Conservation (phyloP, 108 stramenopile genomes). For the Fragilaria crotonensis region DNA sequence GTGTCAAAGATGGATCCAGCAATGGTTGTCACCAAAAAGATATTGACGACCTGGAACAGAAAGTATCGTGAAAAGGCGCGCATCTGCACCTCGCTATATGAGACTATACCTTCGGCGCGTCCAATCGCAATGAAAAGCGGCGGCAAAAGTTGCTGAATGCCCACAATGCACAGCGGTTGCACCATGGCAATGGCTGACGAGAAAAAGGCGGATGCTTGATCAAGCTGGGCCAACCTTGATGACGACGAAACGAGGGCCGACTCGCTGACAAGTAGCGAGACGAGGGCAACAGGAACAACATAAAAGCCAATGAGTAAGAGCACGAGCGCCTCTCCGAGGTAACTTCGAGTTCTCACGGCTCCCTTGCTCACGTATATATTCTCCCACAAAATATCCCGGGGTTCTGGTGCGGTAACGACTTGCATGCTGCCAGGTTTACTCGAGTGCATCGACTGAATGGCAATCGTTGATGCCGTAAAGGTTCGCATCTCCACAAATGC, state of each 20-base stretch:
- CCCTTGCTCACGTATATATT: conserved; percentile 84
- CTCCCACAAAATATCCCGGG: conserved; percentile 78
- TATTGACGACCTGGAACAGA: conserved; percentile 81
- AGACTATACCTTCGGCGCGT: conserved; percentile 62
- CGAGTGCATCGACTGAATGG: conserved; percentile 88
- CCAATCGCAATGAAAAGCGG: conserved; percentile 76
- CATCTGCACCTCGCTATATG: conserved; percentile 84
- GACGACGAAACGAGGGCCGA: conserved; percentile 70
- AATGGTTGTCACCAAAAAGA: conserved; percentile 89
- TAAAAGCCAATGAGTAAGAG: conserved; percentile 76
- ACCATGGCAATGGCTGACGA: conserved; percentile 72
- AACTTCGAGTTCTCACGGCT: conserved; percentile 60
- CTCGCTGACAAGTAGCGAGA: conserved; percentile 83
- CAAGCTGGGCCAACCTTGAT: conserved; percentile 67
- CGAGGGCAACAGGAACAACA: conserved; percentile 70
- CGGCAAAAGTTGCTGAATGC: conserved; percentile 75
- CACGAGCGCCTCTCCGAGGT: conserved; percentile 70
- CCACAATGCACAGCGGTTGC: conserved; percentile 80
- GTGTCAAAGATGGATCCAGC: conserved; percentile 87
- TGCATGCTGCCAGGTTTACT: conserved; percentile 82
- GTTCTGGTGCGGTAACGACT: conserved; percentile 80
- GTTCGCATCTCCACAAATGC: conserved; percentile 88
- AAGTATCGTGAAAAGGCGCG: conserved; percentile 87
- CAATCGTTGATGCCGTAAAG: conserved; percentile 87
- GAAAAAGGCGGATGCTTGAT: conserved; percentile 72